Percentiles rank a stretch among this genome's conserved stretches.
Evolutionary conservation across 805 yeast genomes (phyloP).

Genomic region (Schizosaccharomyces osmophilus): DNA sequence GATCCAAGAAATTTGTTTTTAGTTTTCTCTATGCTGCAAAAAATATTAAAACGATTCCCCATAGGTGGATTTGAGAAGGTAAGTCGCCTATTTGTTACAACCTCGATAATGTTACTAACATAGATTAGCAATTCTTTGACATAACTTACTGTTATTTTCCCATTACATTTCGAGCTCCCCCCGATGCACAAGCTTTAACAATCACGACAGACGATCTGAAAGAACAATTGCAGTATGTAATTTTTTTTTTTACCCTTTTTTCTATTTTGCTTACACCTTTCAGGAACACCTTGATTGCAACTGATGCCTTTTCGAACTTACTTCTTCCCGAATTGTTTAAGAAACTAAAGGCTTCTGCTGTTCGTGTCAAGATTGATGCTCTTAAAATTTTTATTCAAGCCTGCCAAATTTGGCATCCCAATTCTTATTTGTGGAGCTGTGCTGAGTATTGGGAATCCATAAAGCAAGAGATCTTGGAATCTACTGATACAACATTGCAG

Average conservation of each 20-base stretch:
- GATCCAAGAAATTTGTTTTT: conserved; percentile 70
- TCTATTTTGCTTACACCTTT: not conserved
- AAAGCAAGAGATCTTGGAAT: not conserved
- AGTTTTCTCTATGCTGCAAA: conserved; percentile 34
- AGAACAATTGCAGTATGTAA: conserved; percentile 18
- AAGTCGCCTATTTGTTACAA: not conserved
- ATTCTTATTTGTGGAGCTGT: not conserved
- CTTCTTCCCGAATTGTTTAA: conserved; percentile 55
- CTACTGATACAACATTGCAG: not conserved
- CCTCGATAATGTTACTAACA: conserved; percentile 14
- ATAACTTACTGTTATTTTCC: conserved; percentile 88
- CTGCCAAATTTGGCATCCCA: not conserved
- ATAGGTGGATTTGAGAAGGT: not conserved
- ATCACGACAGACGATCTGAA: conserved; percentile 48
- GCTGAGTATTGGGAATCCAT: not conserved
- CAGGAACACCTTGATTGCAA: conserved; percentile 27
- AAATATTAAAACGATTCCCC: conserved; percentile 20
- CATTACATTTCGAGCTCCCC: conserved; percentile 67
- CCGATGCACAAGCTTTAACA: conserved; percentile 55
- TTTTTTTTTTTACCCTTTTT: no score
- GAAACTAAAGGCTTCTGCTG: conserved; percentile 53
- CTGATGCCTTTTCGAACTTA: conserved; percentile 40
- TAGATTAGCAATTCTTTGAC: conserved; percentile 41
- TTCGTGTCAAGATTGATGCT: conserved; percentile 20
- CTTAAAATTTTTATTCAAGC: not conserved